Base-by-base conservation (phyloP, 805 yeast species). In the Starmerella bombi region DNA sequence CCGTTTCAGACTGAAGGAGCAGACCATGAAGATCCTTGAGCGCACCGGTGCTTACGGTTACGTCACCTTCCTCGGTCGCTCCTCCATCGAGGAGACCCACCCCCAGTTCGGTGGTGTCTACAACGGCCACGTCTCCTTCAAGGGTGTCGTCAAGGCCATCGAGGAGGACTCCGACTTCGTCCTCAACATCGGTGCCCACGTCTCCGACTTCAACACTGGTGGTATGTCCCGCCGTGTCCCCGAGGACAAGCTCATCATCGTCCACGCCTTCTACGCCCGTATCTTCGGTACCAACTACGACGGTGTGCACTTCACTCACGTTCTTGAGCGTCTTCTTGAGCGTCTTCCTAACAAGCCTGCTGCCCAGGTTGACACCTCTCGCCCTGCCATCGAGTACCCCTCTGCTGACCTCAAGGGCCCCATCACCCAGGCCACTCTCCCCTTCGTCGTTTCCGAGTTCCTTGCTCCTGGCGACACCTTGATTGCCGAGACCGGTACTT, bases 401-500 rank as follows among this genome's bases (percentile, higher is more conserved):
- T 50, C 52, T 34, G 57, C 59, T 41, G 51, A 60, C 32, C 49
- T 50, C 19, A 42, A 50, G 60, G 46, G 66, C 68, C 41, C 72
- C 73, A 43, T 53, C 40, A 47, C 48, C 25, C 49, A 48, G 43
- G 27, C 38, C 36, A 41, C 43, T 28, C 49, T 77, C 28, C 59
- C 71, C 21, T 56, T 60, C 37, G 53, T 56, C 16, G 49, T 77
- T 36, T 62, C 62, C 50, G 44, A 59, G 29, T 66, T 63, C 55
- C 55, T 80, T 33, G 61, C 66, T 52, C 75, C 77, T 20, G 69
- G 74, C 50, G 95, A 85, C 57, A 67, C 75, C 17, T 55, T 85
- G n/a, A 67, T 86, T 30, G 71, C 75, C 40, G 96, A 86, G 50
- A 81, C 93, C 2, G 85, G 94, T 38, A 75, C 93, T 2, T 72